Evolutionary conservation across 768 basidiomycete genomes (phyloP).

Genomic region (Mycena vitilis): DNA sequence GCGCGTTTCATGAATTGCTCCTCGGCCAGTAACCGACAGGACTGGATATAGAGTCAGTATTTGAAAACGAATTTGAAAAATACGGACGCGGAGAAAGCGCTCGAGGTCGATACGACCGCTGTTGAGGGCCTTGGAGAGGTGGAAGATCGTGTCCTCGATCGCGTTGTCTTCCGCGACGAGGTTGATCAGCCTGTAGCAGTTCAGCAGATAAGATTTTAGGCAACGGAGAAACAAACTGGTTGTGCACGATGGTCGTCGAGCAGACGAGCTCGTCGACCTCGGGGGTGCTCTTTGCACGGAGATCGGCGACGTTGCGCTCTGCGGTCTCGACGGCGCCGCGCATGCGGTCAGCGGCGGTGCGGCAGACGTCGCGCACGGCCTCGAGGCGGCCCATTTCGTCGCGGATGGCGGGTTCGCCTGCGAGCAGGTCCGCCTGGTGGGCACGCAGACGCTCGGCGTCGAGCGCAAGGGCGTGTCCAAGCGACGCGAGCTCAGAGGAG

Average conservation of each 20-base stretch:
- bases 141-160: constrained; percentile 98
- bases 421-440: constrained; percentile 85
- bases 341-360: constrained; percentile 76
- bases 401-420: constrained; percentile 92
- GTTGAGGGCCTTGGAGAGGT: constrained; percentile 93
- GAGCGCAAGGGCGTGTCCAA: constrained; percentile 69
- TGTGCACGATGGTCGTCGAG: constrained; percentile 94
- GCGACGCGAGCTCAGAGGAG: constrained; percentile 74
- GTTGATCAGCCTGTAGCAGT: constrained; percentile 79
- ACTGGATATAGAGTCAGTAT: constrained; percentile 52
- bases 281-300: constrained; percentile 87
- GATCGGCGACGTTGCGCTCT: constrained; percentile 79
- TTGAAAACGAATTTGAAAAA: constrained; percentile 26
- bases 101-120: constrained; percentile 93
- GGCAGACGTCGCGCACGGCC: constrained; percentile 93
- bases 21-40: constrained; percentile 87
- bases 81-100: constrained; percentile 87
- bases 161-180: constrained; percentile 99
- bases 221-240: constrained; percentile 74
- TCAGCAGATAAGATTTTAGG: neutral
- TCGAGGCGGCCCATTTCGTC: constrained; percentile 97
- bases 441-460: constrained; percentile 83
- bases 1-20: constrained; percentile 99
- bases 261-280: constrained; percentile 98
- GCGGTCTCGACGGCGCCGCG: constrained; percentile 71